phyloP scores from a whole-genome alignment of 768 basidiomycete genomes.

The Lactarius pseudohatsudake region DNA sequence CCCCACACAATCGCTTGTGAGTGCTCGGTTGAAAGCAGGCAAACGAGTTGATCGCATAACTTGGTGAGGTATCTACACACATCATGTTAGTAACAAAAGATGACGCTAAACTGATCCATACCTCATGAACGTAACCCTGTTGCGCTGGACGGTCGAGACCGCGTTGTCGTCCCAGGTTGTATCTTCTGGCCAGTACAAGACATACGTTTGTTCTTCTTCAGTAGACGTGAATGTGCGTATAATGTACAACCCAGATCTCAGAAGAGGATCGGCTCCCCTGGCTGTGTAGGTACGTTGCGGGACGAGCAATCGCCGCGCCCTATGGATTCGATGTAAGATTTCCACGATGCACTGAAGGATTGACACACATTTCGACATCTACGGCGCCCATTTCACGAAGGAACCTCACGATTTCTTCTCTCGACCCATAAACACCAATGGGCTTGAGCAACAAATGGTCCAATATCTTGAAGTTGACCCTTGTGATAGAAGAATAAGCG shows the following conservation, averaged over 20 bases:
- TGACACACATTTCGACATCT: constrained; percentile 43
- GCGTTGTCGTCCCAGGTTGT: constrained; percentile 58
- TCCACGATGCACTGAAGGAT: neutral
- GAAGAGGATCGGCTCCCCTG: constrained; percentile 30
- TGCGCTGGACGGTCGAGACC: constrained; percentile 45
- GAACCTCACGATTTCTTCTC: constrained; percentile 48
- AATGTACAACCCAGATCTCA: constrained; percentile 55
- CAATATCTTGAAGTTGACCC: constrained; percentile 54
- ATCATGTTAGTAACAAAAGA: neutral
- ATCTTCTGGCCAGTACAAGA: constrained; percentile 63
- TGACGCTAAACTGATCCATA: constrained; percentile 30
- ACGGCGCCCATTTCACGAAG: constrained; percentile 40
- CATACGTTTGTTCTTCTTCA: constrained; percentile 40
- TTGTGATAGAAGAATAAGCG: constrained; percentile 53
- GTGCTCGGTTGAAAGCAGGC: constrained; percentile 51
- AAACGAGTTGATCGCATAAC: constrained; percentile 52
- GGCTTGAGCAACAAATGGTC: constrained; percentile 49
- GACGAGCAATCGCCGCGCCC: constrained; percentile 29
- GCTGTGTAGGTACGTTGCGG: constrained; percentile 21
- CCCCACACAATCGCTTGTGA: constrained; percentile 47
- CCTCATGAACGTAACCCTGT: constrained; percentile 65
- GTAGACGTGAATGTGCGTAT: constrained; percentile 32
- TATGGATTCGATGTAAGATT: constrained; percentile 10
- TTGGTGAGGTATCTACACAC: constrained; percentile 21
- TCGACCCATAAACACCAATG: constrained; percentile 59